Evolutionary conservation across 345 rosid species (phyloP).

Genomic region (Pistacia atlantica): DNA sequence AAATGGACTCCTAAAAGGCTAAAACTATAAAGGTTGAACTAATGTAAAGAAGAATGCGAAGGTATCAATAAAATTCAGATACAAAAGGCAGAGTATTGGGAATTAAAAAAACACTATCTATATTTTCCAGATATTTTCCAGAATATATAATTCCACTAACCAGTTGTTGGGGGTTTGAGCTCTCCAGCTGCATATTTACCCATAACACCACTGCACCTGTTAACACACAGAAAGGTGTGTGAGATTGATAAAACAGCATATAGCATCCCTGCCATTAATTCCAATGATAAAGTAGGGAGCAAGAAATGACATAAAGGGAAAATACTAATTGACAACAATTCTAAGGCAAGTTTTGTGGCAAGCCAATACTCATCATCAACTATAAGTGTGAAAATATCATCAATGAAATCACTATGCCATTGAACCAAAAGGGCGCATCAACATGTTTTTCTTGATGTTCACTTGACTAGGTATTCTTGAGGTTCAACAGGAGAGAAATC

Average conservation of each 20-base stretch:
- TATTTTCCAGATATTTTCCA: neutral
- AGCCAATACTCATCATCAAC: neutral
- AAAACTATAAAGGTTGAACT: neutral
- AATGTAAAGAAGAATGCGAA: no score
- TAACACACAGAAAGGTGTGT: neutral
- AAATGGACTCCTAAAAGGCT: neutral
- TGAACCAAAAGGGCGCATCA: neutral
- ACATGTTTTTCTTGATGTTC: neutral
- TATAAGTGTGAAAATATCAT: neutral
- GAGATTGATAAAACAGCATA: slow-evolving; percentile 15
- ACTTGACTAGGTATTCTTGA: no score
- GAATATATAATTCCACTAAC: slow-evolving; percentile 46
- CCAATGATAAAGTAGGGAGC: neutral
- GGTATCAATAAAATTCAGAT: no score
- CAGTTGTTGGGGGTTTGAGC: slow-evolving; percentile 90
- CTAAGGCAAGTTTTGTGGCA: neutral
- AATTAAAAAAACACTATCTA: neutral
- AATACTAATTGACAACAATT: neutral
- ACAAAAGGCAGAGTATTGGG: no score
- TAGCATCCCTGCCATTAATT: neutral
- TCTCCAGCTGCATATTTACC: slow-evolving; percentile 97
- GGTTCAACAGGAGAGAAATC: no score
- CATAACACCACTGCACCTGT: slow-evolving; percentile 99
- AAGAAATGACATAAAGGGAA: neutral
- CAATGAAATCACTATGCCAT: neutral